Evolutionary conservation across 1,284 basidiomycete species (phyloP), one percentile per base, ranked within the genome.

Genomic region (Athelia sp.): DNA sequence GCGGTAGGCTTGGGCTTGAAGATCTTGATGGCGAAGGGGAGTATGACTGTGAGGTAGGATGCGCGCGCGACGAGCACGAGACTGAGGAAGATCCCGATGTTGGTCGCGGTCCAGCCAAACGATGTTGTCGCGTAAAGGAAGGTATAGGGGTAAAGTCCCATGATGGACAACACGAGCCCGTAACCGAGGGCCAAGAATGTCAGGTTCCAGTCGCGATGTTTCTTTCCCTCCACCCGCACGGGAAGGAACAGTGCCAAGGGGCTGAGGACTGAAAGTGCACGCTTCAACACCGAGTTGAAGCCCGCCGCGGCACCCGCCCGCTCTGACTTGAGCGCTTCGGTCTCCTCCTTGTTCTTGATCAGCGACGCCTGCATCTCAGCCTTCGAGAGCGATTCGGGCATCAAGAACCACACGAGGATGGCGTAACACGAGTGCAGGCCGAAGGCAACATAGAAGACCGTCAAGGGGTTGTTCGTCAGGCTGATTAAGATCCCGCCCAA

Each of bases 311-410:
- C n/a, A 34, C 32, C 32, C 32, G 11, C 32, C n/a, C 32, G 11
- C n/a, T 11, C 32, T 34, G 11, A 11, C 32, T 34, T 34, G 32
- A 34, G 32, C 14, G 67, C 63, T 43, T 47, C 53, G 11, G 59
- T 55, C 9, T 50, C 31, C 31, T 56, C 19, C 55, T 10, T 64
- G 40, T 24, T 64, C 58, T 45, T n/a, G 36, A 40, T 65, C 63
- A 4, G 63, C 57, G 50, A 79, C 71, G 43, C 55, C 51, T 52
- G 50, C 74, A 75, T 75, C 46, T 73, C 66, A 3, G 65, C 59
- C 43, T 62, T 59, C 13, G 79, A 71, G 13, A 93, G 74, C 0
- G 89, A 90, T 64, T 94, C 91, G 0, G 92, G 92, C 35, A 93
- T 65, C 52, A 90, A 29, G 52, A 83, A 66, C 65, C 81, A 76